Base-by-base conservation (phyloP, 108 stramenopile species). In the Seminavis robusta region DNA sequence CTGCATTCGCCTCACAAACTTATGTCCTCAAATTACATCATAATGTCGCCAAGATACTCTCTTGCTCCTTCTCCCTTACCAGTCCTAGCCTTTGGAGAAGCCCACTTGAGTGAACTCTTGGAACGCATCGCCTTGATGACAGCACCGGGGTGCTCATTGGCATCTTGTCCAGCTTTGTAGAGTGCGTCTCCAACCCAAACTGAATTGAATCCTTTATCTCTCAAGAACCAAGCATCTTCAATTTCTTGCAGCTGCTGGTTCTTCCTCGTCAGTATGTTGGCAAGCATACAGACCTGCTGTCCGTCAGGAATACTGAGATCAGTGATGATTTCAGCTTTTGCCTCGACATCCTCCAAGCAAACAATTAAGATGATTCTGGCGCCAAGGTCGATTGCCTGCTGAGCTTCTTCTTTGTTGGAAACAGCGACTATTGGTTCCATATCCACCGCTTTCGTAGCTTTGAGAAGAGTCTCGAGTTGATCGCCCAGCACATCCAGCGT, bases 41-140 rank as follows among this genome's bases (percentile, higher is more conserved):
- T 45, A 61, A 94, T 90, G 74, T 94, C 93, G 20, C 93, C 93
- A 33, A 94, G 61, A 60, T 94, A 94, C 65, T 94, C 93, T 43
- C 86, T 71, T 7, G 87, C 85, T 27, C 93, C 93, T 63, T 94
- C 93, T 16, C 93, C 93, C 57, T 83, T 76, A 34, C 93, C 93
- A 61, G 69, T 73, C 66, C 73, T 69, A 0, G 81, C 87, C 56
- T 83, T 84, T 1, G 89, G 85, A 53, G 80, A 77, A 1, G 89
- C 93, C 66, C 67, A 94, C 70, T 84, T 82, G 43, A 89, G 71
- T 31, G 72, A 75, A 40, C 81, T 86, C 69, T 94, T 94, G 20
- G 83, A 76, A 51, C 60, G 80, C 88, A 90, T 90, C 42, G 71
- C 67, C 40, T 54, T 67, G 49, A 94, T 91, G 40, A 94, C 83